These are phyloP conservation scores for Coprinopsis cinerea DNA, from an alignment of 768 basidiomycete genomes.

Conservation along the genomic window DNA sequence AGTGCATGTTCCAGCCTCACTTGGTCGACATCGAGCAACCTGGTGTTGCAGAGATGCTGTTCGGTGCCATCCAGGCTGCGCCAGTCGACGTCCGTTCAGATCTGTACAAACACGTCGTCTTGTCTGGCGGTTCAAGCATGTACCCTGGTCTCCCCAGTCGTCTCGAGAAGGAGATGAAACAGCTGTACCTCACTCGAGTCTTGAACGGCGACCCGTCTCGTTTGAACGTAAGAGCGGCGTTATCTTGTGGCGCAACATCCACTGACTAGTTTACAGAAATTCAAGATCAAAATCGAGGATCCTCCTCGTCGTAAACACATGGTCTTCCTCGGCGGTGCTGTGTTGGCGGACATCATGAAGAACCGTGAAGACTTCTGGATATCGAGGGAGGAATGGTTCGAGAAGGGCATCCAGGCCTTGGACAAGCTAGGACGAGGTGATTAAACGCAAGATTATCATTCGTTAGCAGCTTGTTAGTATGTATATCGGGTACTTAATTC, in stretches of 20 bases:
- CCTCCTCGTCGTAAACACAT: conserved; percentile 97
- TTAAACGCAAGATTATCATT: conserved; percentile 18
- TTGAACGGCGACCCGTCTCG: conserved; percentile 77
- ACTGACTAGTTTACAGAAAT: conserved; percentile 64
- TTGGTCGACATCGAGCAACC: conserved; percentile 96
- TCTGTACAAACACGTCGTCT: conserved; percentile 95
- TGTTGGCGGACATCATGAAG: conserved; percentile 98
- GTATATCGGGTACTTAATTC: too few relatives aligned
- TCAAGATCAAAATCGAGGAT: conserved; percentile 98
- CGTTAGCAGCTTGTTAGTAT: background rate
- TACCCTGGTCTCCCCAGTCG: conserved; percentile 96
- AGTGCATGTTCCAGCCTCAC: conserved; percentile 99
- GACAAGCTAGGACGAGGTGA: conserved; percentile 82
- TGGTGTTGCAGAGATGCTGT: conserved; percentile 96
- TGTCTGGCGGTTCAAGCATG: conserved; percentile 98
- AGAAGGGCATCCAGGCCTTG: conserved; percentile 75
- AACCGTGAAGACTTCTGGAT: conserved; percentile 93
- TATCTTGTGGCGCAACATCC: background rate
- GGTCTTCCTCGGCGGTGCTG: conserved; percentile 99
- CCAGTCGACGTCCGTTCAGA: conserved; percentile 87
- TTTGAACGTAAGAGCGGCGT: conserved; percentile 62
- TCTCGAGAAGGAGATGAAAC: conserved; percentile 99
- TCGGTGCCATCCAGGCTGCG: conserved; percentile 89
- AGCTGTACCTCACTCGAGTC: conserved; percentile 91
- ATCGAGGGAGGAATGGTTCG: conserved; percentile 89